A percentile compares a stretch with the other conserved stretches of the same genome.
These are phyloP conservation scores for Apiospora rasikravindrae DNA, from an alignment of 2,329 filamentous ascomycete species.

Conservation along the genomic window DNA sequence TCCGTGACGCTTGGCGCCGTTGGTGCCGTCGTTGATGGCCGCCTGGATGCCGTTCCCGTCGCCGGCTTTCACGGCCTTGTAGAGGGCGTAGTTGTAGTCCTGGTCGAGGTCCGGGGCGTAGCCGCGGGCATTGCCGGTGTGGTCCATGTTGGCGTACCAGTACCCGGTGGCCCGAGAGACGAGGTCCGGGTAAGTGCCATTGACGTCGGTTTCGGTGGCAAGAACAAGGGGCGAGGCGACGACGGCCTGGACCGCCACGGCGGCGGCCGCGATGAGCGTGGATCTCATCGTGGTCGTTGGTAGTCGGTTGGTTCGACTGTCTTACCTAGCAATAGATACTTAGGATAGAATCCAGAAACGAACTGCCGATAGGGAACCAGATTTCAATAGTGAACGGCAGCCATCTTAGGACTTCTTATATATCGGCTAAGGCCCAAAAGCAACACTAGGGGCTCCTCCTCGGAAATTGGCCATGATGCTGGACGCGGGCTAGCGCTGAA, in stretches of 20 bases:
- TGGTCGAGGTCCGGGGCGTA: constrained; percentile 47
- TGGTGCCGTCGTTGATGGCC: constrained; percentile 44
- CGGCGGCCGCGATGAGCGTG: constrained; percentile 1
- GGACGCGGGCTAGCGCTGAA: not conserved
- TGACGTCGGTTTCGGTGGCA: not conserved
- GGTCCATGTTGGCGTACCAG: constrained; percentile 51
- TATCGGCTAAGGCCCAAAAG: not conserved
- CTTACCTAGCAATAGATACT: not conserved
- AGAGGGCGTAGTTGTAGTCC: constrained; percentile 45
- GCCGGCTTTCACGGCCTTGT: constrained; percentile 43
- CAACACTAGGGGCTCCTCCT: constrained; percentile 6
- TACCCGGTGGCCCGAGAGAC: constrained; percentile 33
- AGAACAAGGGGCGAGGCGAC: not conserved
- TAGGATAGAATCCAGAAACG: not conserved
- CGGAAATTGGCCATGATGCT: not conserved
- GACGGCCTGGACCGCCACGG: not conserved
- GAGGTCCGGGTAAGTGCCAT: not conserved
- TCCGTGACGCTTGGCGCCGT: constrained; percentile 39
- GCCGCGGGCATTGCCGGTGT: constrained; percentile 42
- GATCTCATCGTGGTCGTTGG: constrained; percentile 8
- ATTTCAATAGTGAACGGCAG: not conserved
- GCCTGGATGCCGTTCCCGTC: constrained; percentile 44
- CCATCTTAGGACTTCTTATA: not conserved
- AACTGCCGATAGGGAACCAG: not conserved
- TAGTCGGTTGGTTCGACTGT: not conserved